Conservation (phyloP, 2,329 filamentous ascomycete species). For the Talaromyces sp. region DNA sequence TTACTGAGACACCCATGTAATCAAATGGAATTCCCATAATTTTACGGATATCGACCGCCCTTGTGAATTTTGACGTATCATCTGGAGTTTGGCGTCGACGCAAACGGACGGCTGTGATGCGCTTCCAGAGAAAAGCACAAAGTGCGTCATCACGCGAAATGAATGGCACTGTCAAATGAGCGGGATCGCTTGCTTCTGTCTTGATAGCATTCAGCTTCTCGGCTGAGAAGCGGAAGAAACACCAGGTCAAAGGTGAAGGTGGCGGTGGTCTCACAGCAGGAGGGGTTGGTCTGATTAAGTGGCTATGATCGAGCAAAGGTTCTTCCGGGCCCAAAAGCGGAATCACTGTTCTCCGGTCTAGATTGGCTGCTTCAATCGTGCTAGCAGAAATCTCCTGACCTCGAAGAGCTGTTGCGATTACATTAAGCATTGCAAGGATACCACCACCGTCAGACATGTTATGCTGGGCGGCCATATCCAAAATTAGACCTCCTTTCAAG, state of each 20-base stretch:
- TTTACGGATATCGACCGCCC: constrained; percentile 11
- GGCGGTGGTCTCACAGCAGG: constrained; percentile 23
- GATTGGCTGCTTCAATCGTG: constrained; percentile 24
- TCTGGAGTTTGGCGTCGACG: not conserved
- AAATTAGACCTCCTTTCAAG: constrained; percentile 1
- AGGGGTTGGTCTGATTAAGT: constrained; percentile 27
- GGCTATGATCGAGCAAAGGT: constrained; percentile 32
- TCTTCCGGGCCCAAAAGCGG: constrained; percentile 23
- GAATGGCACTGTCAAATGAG: constrained; percentile 18
- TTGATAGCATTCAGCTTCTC: constrained; percentile 19
- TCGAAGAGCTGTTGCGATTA: constrained; percentile 8
- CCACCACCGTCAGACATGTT: constrained; percentile 20
- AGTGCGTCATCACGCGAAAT: constrained; percentile 14
- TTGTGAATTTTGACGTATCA: constrained; percentile 6
- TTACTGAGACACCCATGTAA: constrained; percentile 12
- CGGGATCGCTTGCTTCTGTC: constrained; percentile 21
- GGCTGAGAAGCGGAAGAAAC: constrained; percentile 24
- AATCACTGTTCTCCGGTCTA: constrained; percentile 28
- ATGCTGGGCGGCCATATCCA: constrained; percentile 15
- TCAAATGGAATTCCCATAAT: constrained; percentile 7
- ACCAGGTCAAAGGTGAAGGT: constrained; percentile 22
- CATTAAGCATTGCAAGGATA: not conserved
- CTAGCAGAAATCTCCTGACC: constrained; percentile 3
- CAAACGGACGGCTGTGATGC: not conserved
- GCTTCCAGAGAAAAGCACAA: constrained; percentile 13